Conservation (phyloP, 1,284 basidiomycete species). For the Ustilago sp. region DNA sequence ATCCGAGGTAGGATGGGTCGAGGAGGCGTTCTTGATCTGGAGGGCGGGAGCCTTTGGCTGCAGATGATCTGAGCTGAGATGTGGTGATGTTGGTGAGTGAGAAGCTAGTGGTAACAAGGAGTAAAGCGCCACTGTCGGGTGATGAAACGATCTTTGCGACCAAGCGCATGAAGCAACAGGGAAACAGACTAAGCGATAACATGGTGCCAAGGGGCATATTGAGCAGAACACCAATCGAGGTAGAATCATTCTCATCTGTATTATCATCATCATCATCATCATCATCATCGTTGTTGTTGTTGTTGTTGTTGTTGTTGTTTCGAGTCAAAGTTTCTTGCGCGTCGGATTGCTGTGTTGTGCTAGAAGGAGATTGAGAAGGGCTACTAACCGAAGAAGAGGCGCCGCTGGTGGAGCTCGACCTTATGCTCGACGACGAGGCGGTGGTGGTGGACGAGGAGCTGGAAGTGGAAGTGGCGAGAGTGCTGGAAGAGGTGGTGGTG, state of each 20-base stretch:
- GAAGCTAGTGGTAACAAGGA: background rate
- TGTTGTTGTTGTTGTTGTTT: slow-evolving; percentile 9
- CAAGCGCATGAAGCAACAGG: slow-evolving; percentile 31
- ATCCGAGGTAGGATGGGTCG: background rate
- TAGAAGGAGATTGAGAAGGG: slow-evolving; percentile 27
- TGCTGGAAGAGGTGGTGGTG: slow-evolving; percentile 18
- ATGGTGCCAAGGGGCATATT: slow-evolving; percentile 21
- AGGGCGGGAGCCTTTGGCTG: background rate
- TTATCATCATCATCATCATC: background rate
- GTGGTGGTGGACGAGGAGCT: slow-evolving; percentile 20
- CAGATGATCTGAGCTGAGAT: background rate
- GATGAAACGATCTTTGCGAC: slow-evolving; percentile 28
- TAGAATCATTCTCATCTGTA: slow-evolving; percentile 5
- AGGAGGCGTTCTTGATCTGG: background rate
- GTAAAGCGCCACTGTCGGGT: background rate
- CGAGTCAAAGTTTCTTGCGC: slow-evolving; percentile 2
- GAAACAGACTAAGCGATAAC: slow-evolving; percentile 18
- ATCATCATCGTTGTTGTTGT: background rate
- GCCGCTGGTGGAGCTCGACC: slow-evolving; percentile 27
- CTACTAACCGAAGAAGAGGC: slow-evolving; percentile 32
- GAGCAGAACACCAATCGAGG: slow-evolving; percentile 32
- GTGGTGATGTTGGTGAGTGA: background rate
- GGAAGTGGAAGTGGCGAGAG: slow-evolving; percentile 12
- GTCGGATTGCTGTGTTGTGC: slow-evolving; percentile 7
- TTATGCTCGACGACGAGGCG: slow-evolving; percentile 26